Percentiles rank a stretch among this genome's conserved stretches.
Evolutionary conservation across 2,329 filamentous ascomycete species (phyloP).

Genomic region (Xylariomycetidae sp.): DNA sequence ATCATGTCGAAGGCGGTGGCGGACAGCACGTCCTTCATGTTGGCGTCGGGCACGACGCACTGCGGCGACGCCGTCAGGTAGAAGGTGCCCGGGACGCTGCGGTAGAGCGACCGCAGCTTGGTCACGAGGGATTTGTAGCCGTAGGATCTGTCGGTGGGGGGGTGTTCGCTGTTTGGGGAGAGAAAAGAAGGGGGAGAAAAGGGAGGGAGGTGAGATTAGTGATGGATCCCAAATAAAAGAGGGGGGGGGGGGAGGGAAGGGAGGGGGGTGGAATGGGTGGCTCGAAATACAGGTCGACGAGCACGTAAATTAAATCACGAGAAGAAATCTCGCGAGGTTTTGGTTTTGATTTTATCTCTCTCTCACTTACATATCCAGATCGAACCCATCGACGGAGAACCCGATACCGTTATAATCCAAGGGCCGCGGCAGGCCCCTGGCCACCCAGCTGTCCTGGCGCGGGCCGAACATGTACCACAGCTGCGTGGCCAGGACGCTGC

Average conservation of each 20-base stretch:
- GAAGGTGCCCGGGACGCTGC: conserved; percentile 15
- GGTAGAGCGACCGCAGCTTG: conserved; percentile 20
- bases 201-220: no score
- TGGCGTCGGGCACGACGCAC: conserved; percentile 37
- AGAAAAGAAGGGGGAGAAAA: no score
- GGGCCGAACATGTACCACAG: conserved; percentile 39
- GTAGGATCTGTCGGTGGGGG: conserved; percentile 23
- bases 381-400: conserved; percentile 27
- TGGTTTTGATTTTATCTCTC: no score
- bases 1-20: conserved; percentile 33
- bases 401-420: conserved; percentile 21
- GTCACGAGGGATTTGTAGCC: conserved; percentile 26
- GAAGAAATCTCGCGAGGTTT: no score
- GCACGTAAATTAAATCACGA: no score
- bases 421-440: conserved; percentile 20
- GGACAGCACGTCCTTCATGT: conserved; percentile 19
- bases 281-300: no score
- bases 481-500: conserved; percentile 29
- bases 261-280: no score
- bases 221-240: no score
- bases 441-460: conserved; percentile 25
- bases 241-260: no score
- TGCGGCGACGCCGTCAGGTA: conserved; percentile 42
- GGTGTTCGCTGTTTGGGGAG: no score
- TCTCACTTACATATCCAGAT: conserved; percentile 30